phyloP scores from a whole-genome alignment of 805 yeast species.

The Candida hungchunana region DNA sequence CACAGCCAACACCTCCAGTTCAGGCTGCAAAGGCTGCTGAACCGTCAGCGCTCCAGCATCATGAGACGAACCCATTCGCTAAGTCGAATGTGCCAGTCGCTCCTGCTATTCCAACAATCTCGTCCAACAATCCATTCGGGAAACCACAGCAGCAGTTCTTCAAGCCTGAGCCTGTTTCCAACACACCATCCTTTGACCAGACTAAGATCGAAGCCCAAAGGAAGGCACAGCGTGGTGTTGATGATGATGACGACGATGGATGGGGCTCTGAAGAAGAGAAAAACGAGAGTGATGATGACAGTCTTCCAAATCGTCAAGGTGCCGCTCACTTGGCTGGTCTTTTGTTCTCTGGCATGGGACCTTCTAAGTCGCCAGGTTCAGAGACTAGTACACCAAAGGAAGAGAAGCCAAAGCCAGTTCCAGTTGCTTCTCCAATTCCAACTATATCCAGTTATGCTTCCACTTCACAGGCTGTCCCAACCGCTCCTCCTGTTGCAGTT shows the following conservation, averaged over 20 bases:
- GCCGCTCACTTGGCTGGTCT: slow-evolving; percentile 28
- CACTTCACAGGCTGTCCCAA: slow-evolving; percentile 8
- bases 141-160: slow-evolving; percentile 34
- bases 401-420: slow-evolving; percentile 21
- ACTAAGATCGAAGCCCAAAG: slow-evolving; percentile 66
- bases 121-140: slow-evolving; percentile 54
- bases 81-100: no score
- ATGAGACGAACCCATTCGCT: slow-evolving; percentile 27
- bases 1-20: slow-evolving; percentile 15
- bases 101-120: slow-evolving; percentile 15
- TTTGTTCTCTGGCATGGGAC: slow-evolving; percentile 26
- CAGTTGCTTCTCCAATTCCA: slow-evolving; percentile 28
- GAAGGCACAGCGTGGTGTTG: slow-evolving; percentile 57
- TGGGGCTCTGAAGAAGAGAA: slow-evolving; percentile 32
- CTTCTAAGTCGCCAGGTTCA: slow-evolving; percentile 20
- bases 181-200: slow-evolving; percentile 40
- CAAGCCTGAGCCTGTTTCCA: slow-evolving; percentile 19
- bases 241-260: slow-evolving; percentile 31
- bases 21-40: slow-evolving; percentile 21
- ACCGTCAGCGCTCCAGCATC: slow-evolving; percentile 13
- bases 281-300: slow-evolving; percentile 30
- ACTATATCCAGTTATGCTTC: slow-evolving; percentile 17
- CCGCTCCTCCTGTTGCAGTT: slow-evolving; percentile 4
- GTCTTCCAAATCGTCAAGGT: slow-evolving; percentile 28
- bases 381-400: slow-evolving; percentile 21